phyloP scores from a whole-genome alignment of 306 rosid genomes.

The Geum urbanum region DNA sequence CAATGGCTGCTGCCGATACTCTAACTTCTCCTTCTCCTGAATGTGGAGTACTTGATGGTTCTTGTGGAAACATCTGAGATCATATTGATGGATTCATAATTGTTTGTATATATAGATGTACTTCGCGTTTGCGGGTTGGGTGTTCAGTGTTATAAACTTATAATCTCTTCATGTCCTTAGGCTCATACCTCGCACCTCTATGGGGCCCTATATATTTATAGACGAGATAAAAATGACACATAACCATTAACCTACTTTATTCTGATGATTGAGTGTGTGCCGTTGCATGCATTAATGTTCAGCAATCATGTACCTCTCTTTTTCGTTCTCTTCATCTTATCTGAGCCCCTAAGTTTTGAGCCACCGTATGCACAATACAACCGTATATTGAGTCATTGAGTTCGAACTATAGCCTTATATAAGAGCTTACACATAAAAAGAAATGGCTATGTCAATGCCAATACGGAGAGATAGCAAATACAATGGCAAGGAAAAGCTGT shows the following conservation, averaged over 20 bases:
- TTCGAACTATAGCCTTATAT: not conserved
- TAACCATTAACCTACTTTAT: too few species aligned
- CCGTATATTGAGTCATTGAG: not conserved
- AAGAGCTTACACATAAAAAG: not conserved
- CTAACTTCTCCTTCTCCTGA: conserved; percentile 15
- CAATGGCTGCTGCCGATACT: conserved; percentile 29
- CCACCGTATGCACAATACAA: not conserved
- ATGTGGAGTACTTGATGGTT: conserved; percentile 21
- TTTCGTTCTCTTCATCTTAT: not conserved
- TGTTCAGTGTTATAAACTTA: too few species aligned
- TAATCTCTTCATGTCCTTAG: too few species aligned
- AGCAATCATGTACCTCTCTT: too few species aligned
- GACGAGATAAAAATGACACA: too few species aligned
- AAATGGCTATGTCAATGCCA: not conserved
- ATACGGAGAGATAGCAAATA: too few species aligned
- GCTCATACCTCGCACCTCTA: too few species aligned
- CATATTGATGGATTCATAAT: not conserved
- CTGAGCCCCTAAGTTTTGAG: not conserved
- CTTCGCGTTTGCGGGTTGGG: not conserved
- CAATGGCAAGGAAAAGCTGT: not conserved
- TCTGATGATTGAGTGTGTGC: too few species aligned
- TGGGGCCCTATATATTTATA: too few species aligned
- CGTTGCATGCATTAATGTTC: too few species aligned
- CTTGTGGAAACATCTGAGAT: conserved; percentile 13
- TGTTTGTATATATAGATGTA: not conserved